phyloP scores from a whole-genome alignment of 2,329 filamentous ascomycete genomes.

The Aspergillus awamori region DNA sequence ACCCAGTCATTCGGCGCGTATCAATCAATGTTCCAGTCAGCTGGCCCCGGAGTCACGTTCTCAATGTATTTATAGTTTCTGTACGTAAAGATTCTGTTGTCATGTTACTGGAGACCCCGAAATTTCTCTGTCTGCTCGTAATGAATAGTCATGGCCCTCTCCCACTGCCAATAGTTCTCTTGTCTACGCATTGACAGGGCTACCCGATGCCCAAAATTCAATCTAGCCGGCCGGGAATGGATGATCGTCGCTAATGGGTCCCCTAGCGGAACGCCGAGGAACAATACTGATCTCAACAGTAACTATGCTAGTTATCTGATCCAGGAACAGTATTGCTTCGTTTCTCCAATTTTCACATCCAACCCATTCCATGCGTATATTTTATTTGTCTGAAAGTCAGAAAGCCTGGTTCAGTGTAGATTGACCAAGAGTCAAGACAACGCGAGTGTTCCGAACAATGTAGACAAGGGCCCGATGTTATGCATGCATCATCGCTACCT shows the following conservation, averaged over 20 bases:
- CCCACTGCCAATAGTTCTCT: background rate
- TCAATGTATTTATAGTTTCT: too few species aligned
- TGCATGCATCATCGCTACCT: constrained; percentile 3
- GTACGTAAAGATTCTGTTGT: too few species aligned
- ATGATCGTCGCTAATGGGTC: constrained; percentile 4
- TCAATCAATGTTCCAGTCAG: background rate
- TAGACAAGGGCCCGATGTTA: background rate
- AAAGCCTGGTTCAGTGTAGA: background rate
- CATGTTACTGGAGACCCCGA: too few species aligned
- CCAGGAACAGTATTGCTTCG: background rate
- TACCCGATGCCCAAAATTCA: background rate
- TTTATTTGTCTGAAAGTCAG: background rate
- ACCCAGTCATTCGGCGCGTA: constrained; percentile 1
- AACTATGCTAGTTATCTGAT: background rate
- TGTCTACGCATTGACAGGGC: background rate
- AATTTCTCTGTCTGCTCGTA: background rate
- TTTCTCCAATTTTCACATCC: background rate
- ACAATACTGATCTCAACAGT: background rate
- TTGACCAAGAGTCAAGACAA: background rate
- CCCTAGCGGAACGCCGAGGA: background rate
- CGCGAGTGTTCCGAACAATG: background rate
- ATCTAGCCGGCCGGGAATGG: constrained; percentile 1
- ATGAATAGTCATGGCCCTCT: background rate
- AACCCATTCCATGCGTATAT: background rate
- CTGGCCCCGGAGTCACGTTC: too few species aligned